These are phyloP conservation scores for Colletotrichum agaves DNA, from an alignment of 2,329 filamentous ascomycete species.

Conservation along the genomic window DNA sequence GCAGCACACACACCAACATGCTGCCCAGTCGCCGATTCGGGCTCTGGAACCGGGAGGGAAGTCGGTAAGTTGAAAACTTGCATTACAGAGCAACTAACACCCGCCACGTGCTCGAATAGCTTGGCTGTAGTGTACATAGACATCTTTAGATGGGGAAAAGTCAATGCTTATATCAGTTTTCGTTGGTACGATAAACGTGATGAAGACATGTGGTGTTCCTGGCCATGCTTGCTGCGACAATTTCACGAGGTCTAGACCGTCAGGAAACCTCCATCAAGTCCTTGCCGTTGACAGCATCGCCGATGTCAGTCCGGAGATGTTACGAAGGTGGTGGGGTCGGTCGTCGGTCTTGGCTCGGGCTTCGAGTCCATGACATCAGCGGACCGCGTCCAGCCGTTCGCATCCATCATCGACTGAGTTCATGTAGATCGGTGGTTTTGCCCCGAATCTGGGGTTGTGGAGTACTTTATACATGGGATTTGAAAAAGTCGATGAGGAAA, in stretches of 20 bases:
- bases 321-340: neutral
- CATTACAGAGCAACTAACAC: neutral
- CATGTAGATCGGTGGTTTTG: slow-evolving; percentile 20
- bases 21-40: neutral
- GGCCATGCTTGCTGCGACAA: too few species aligned
- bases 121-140: slow-evolving; percentile 4
- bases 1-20: neutral
- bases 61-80: neutral
- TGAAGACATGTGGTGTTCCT: too few species aligned
- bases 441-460: slow-evolving; percentile 7
- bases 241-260: neutral
- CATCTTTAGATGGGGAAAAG: slow-evolving; percentile 1
- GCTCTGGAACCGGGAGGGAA: neutral
- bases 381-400: neutral
- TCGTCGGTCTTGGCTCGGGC: slow-evolving; percentile 18
- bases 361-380: slow-evolving; percentile 26
- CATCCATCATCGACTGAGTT: slow-evolving; percentile 7
- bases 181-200: too few species aligned
- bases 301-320: neutral
- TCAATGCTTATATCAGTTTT: too few species aligned
- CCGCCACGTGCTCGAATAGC: neutral
- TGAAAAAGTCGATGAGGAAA: neutral
- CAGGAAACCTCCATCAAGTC: neutral
- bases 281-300: neutral
- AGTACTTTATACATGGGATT: neutral